Evolutionary conservation across 1,139 yeast species (phyloP), one percentile per base, ranked within the genome.

Genomic region (Yamadazyma epiphylla): DNA sequence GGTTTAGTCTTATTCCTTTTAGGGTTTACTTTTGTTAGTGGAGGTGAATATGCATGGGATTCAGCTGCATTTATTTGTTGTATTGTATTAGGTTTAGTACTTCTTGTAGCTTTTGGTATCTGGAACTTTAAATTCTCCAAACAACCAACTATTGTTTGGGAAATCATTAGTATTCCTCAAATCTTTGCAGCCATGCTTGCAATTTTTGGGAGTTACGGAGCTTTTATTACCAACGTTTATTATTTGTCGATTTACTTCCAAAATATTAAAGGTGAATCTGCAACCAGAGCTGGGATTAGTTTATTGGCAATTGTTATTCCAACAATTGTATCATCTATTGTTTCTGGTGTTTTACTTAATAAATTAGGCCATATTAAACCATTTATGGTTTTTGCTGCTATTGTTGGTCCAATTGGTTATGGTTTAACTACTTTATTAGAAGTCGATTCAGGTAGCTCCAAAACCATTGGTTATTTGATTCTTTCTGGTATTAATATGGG

Each of bases 11-110:
- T 55, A 51, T 74, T 39, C 65, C 76, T 27, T 41, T 73, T 38
- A 56, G 74, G 56, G 5, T 38, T 55, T 10, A 50, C 58, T 2
- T 53, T 54, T 48, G 77, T 77, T 5, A 37, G 43, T 5, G 77
- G 78, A 25, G 53, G 64, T 2, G 56, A 70, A 8, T 75, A 58
- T 42, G 43, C 55, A 0, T 77, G 82, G 82, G 45, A 65, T 37
- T 70, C 78, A 19, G 50, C 72, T 0, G 50, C 70, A 13, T 71
- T 71, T 4, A 74, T 77, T 11, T 42, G 56, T 5, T 56, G 74
- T 54, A 60, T 74, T 30, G 45, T 58, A 2, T 44, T 75, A 15
- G 80, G 81, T 4, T 70, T 69, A 0, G 13, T 48, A 9, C 28
- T 48, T 5, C 16, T 28, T 19, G 37, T 48, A 26, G 32, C 28